phyloP scores from a whole-genome alignment of 192 early-diverging fungal species.

The Geosiphon pyriformis region DNA sequence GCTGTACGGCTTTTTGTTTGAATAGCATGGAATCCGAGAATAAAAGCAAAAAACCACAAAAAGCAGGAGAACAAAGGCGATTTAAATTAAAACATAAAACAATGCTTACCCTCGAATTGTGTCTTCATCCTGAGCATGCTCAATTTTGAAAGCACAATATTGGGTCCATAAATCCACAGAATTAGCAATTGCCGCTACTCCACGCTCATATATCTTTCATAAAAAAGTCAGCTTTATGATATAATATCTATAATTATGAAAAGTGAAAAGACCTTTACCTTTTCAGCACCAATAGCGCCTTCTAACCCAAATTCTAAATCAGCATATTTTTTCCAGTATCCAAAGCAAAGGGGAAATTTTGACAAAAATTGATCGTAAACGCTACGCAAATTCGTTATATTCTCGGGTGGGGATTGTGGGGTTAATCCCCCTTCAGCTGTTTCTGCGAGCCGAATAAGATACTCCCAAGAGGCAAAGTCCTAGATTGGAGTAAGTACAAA shows the following conservation, averaged over 20 bases:
- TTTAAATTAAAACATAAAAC: neutral
- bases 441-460: conserved; percentile 55
- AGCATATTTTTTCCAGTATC: conserved; percentile 78
- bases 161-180: conserved; percentile 71
- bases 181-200: conserved; percentile 58
- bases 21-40: neutral
- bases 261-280: conserved; percentile 36
- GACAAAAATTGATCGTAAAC: conserved; percentile 63
- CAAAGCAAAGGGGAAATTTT: conserved; percentile 72
- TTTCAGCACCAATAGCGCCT: conserved; percentile 52
- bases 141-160: conserved; percentile 59
- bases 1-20: too few relatives aligned
- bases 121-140: conserved; percentile 50
- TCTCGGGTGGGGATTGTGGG: conserved; percentile 40
- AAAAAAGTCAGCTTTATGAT: neutral
- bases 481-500: neutral
- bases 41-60: conserved; percentile 29
- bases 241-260: neutral
- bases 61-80: conserved; percentile 9
- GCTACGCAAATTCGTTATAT: conserved; percentile 41
- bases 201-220: conserved; percentile 64
- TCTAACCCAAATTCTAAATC: conserved; percentile 52
- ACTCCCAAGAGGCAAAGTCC: conserved; percentile 70
- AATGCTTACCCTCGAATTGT: conserved; percentile 55
- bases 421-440: conserved; percentile 48